Evolutionary conservation across 305 asterid species (phyloP), one percentile per base, ranked within the genome.

Genomic region (Fraxinus albicans): DNA sequence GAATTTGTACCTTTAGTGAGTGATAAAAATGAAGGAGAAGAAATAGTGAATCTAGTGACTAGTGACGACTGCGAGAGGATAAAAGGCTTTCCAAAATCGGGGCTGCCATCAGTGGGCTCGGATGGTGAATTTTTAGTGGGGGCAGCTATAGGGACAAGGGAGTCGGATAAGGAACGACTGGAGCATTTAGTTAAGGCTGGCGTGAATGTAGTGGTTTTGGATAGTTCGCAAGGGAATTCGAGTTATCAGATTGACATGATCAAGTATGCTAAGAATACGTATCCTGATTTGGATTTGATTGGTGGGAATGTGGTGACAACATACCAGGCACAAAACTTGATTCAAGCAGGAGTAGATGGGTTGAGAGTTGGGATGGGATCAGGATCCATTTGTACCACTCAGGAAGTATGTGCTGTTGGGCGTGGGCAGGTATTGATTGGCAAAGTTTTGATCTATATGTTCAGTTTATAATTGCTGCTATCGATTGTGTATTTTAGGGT

Each of bases 331-430:
- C 94, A 93, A 79, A 94, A 94, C 91, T 94, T 96, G 95, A 93
- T 94, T 89, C 90, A 91, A 86, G 91, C 96, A 0, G 98, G 96
- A 8, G 98, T 90, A 40, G 99, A 96, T 86, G 98, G 99, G 13
- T 83, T 94, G 83, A 91, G 99, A 87, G 98, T 96, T 81, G 99
- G 98, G 69, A 96, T 96, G 99, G 99, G 99, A 33, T 96, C 98
- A 2, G 99, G 99, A 79, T 94, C 98, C 81, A 94, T 96, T 79
- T 96, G 99, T 84, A 96, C 99, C 69, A 96, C 99, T 33, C 99
- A 94, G 85, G 98, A 96, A 88, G 99, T 96, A 19, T 96, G 99
- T 35, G 98, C 98, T 13, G 99, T 96, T 47, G 99, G 99, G 29
- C 98, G 99, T 10, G 99, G 99, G 77, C 99, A 96, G 97, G 99